Conservation (phyloP, 805 yeast genomes). For the Candida berthetii region DNA sequence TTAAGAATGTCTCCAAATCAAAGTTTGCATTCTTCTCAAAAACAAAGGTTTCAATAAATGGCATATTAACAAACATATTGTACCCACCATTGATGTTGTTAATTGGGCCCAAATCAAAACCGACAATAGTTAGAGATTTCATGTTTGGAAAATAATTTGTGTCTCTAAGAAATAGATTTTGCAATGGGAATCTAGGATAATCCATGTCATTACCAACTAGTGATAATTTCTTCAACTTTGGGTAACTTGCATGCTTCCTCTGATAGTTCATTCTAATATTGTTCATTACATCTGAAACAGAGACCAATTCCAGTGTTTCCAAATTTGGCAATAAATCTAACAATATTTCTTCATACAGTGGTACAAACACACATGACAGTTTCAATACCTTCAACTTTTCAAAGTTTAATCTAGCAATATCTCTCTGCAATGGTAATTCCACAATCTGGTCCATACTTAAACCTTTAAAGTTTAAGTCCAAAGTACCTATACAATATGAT, state of each 20-base stretch:
- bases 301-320: conserved; percentile 7
- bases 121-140: conserved; percentile 10
- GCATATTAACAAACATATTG: conserved; percentile 17
- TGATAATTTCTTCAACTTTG: conserved; percentile 7
- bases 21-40: conserved; percentile 16
- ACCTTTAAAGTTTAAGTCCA: conserved; percentile 12
- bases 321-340: conserved; percentile 7
- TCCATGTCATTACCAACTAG: conserved; percentile 13
- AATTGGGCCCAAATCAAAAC: conserved; percentile 13
- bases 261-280: not conserved
- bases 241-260: conserved; percentile 4
- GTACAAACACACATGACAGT: conserved; percentile 11
- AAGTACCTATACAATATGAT: not conserved
- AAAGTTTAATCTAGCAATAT: not conserved
- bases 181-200: conserved; percentile 11
- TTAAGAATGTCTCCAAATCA: conserved; percentile 11
- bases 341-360: conserved; percentile 12
- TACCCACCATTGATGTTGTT: conserved; percentile 11
- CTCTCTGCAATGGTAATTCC: conserved; percentile 1
- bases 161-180: not conserved
- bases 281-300: conserved; percentile 5
- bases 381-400: conserved; percentile 5
- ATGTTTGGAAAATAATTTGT: conserved; percentile 4
- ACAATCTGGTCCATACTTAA: conserved; percentile 10
- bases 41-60: conserved; percentile 8